A percentile compares a stretch with the other conserved stretches of the same genome.
Conservation (phyloP, 176 grass and related monocot species). For the Stipa capillata region DNA sequence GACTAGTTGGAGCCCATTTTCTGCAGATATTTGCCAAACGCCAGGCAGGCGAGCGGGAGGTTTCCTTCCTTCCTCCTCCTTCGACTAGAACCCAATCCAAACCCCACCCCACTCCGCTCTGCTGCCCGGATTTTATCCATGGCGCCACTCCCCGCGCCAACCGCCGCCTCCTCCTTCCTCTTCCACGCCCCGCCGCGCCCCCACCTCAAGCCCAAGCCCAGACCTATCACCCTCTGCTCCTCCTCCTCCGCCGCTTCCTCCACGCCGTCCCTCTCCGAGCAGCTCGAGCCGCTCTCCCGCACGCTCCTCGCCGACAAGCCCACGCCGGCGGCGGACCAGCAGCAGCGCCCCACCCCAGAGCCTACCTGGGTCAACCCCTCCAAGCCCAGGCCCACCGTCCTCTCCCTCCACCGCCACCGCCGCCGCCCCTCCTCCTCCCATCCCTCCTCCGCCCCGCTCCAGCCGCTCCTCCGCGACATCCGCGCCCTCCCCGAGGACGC, state of each 20-base stretch:
- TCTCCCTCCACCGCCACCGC: conserved; percentile 64
- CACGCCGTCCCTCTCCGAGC: conserved; percentile 59
- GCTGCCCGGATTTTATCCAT: conserved; percentile 21
- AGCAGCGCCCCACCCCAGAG: conserved; percentile 21
- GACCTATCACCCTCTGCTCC: conserved; percentile 7
- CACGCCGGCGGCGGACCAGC: neutral
- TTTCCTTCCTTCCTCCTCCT: neutral
- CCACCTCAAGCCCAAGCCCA: conserved; percentile 5
- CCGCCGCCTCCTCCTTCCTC: conserved; percentile 41
- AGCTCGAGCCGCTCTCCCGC: conserved; percentile 60
- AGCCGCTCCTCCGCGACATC: conserved; percentile 45
- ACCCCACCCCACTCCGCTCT: neutral
- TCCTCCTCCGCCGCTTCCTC: conserved; percentile 8
- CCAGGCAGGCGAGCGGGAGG: neutral
- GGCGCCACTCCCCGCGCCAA: conserved; percentile 24
- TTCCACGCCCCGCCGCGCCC: conserved; percentile 13
- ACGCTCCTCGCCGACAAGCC: conserved; percentile 60
- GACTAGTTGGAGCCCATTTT: neutral
- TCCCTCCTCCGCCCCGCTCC: conserved; percentile 18
- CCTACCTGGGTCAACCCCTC: conserved; percentile 77
- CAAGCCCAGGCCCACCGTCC: conserved; percentile 60
- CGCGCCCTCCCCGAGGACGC: conserved; percentile 35
- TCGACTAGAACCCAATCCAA: neutral
- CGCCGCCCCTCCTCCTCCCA: conserved; percentile 34
- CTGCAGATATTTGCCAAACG: neutral